A percentile compares a stretch with the other conserved stretches of the same genome.
These are phyloP conservation scores for Stachybotrys elegans DNA, from an alignment of 2,329 filamentous ascomycete species.

Conservation along the genomic window DNA sequence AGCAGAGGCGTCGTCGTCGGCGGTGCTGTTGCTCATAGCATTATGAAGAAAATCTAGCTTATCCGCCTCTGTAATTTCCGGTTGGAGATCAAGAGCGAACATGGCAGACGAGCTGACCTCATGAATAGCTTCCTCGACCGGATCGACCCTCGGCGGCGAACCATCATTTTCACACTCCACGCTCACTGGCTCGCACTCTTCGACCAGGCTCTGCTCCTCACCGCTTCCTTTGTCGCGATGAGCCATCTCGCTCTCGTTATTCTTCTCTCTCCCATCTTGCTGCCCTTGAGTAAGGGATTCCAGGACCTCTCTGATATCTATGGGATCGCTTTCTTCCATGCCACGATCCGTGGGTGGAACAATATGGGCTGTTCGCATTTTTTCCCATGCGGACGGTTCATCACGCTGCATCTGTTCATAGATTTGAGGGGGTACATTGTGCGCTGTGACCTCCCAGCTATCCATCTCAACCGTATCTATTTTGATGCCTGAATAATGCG, in stretches of 20 bases:
- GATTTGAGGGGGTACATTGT: neutral
- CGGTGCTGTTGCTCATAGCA: too few species aligned
- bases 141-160: neutral
- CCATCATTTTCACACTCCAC: neutral
- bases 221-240: neutral
- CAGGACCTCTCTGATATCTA: neutral
- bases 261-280: neutral
- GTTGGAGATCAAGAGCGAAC: too few species aligned
- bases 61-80: too few species aligned
- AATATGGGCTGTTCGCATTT: conserved; percentile 1
- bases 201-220: neutral
- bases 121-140: too few species aligned
- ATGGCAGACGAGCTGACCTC: too few species aligned
- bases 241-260: neutral
- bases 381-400: neutral
- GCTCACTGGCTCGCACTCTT: neutral
- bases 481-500: conserved; percentile 1
- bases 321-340: neutral
- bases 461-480: conserved; percentile 4
- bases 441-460: conserved; percentile 2
- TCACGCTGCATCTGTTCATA: conserved; percentile 1
- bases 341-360: conserved; percentile 4
- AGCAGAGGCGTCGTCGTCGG: neutral
- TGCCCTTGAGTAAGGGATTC: neutral
- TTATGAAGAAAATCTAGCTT: too few species aligned